Evolutionary conservation across 2,329 filamentous ascomycete genomes (phyloP).

Genomic region (Xylaria sp.): DNA sequence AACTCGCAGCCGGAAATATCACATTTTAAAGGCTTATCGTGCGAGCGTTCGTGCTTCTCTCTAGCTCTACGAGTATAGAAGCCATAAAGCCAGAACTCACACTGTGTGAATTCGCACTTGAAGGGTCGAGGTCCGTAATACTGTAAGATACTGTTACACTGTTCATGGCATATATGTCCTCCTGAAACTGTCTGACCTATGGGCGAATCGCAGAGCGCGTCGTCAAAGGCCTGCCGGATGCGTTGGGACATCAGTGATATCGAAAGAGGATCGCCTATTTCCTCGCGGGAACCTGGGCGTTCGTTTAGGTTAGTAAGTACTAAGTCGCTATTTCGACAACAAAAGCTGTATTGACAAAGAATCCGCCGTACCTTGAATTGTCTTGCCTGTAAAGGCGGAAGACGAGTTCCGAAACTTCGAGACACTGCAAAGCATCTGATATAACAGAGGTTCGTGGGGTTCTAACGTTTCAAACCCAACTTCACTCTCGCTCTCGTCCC

Average conservation of each 20-base stretch:
- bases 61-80: background rate
- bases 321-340: too few species aligned
- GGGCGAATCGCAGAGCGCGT: background rate
- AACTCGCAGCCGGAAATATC: background rate
- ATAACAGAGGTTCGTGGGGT: background rate
- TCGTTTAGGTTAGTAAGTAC: background rate
- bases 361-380: background rate
- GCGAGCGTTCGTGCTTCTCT: background rate
- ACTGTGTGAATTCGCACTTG: constrained; percentile 5
- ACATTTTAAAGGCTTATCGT: constrained; percentile 18
- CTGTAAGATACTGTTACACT: background rate
- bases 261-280: background rate
- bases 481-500: background rate
- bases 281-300: background rate
- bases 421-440: background rate
- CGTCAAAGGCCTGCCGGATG: background rate
- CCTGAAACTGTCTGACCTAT: background rate
- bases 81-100: background rate
- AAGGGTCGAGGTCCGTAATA: constrained; percentile 11
- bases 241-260: background rate
- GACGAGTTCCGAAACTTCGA: background rate
- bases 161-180: background rate
- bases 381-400: background rate
- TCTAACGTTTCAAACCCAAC: background rate
- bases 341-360: too few species aligned